phyloP scores from a whole-genome alignment of 208 protist genomes.

The Trichomonas gallinae region DNA sequence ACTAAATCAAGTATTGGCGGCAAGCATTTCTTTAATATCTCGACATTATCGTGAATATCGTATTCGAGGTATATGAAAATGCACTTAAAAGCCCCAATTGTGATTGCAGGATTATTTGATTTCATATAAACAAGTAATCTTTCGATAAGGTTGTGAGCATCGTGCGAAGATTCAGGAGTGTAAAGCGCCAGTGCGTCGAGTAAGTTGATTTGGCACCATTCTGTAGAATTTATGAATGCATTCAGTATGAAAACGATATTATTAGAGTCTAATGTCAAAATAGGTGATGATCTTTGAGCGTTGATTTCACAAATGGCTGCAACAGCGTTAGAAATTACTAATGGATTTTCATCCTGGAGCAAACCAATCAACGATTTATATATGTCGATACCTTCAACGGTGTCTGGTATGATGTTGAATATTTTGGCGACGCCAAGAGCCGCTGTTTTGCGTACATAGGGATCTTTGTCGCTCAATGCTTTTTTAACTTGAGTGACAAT shows the following conservation, averaged over 20 bases:
- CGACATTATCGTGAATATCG: slow-evolving; percentile 33
- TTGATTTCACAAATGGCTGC: slow-evolving; percentile 79
- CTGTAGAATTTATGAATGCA: slow-evolving; percentile 78
- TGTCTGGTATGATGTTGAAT: slow-evolving; percentile 70
- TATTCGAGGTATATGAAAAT: slow-evolving; percentile 58
- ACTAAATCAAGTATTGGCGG: slow-evolving; percentile 70
- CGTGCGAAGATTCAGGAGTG: slow-evolving; percentile 25
- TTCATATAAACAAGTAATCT: slow-evolving; percentile 76
- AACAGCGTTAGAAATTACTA: slow-evolving; percentile 78
- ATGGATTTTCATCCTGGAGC: slow-evolving; percentile 81
- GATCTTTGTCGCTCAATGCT: neutral
- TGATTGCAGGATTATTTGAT: slow-evolving; percentile 90
- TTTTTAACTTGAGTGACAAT: neutral
- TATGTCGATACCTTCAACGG: slow-evolving; percentile 62
- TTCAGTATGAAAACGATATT: slow-evolving; percentile 74
- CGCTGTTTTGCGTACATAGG: slow-evolving; percentile 76
- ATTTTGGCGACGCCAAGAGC: slow-evolving; percentile 86
- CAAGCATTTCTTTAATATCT: slow-evolving; percentile 50
- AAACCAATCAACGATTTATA: slow-evolving; percentile 56
- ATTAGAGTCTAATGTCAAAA: slow-evolving; percentile 54
- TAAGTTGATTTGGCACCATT: slow-evolving; percentile 94
- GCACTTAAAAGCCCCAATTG: slow-evolving; percentile 83
- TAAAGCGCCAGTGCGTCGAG: slow-evolving; percentile 72
- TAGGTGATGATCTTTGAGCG: slow-evolving; percentile 36
- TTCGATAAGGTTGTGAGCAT: slow-evolving; percentile 70